Conservation (phyloP, 257 asterid genomes). For the Paulownia fortunei region DNA sequence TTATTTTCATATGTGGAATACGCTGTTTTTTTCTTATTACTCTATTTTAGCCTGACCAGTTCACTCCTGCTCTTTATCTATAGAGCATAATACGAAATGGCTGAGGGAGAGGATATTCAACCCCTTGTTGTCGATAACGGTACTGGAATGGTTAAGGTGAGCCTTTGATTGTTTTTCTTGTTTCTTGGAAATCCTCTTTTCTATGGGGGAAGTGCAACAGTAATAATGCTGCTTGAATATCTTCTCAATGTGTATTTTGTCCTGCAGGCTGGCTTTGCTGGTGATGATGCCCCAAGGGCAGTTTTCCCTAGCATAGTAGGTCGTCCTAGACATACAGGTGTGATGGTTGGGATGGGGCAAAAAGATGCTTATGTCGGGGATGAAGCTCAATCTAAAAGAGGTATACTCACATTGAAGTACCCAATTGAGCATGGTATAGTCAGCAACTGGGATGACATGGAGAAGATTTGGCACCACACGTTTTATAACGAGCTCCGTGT, state of each 20-base stretch:
- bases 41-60: background rate
- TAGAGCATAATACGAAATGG: slow-evolving; percentile 43
- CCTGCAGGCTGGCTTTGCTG: slow-evolving; percentile 56
- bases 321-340: slow-evolving; percentile 53
- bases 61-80: background rate
- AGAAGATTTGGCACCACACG: slow-evolving; percentile 56
- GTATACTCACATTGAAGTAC: slow-evolving; percentile 50
- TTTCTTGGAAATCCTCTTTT: background rate
- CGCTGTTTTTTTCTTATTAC: background rate
- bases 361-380: slow-evolving; percentile 53
- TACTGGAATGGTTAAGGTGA: slow-evolving; percentile 55
- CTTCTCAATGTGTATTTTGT: background rate
- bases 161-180: background rate
- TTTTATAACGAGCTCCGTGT: slow-evolving; percentile 60
- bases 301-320: slow-evolving; percentile 56
- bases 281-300: slow-evolving; percentile 60
- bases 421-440: slow-evolving; percentile 57
- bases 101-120: slow-evolving; percentile 50
- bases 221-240: background rate
- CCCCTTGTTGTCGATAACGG: slow-evolving; percentile 59
- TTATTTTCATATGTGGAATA: background rate
- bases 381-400: slow-evolving; percentile 53
- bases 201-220: background rate
- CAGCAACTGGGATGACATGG: slow-evolving; percentile 57
- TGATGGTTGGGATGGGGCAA: slow-evolving; percentile 54